phyloP scores from a whole-genome alignment of 345 rosid species.

The Barbarea vulgaris region DNA sequence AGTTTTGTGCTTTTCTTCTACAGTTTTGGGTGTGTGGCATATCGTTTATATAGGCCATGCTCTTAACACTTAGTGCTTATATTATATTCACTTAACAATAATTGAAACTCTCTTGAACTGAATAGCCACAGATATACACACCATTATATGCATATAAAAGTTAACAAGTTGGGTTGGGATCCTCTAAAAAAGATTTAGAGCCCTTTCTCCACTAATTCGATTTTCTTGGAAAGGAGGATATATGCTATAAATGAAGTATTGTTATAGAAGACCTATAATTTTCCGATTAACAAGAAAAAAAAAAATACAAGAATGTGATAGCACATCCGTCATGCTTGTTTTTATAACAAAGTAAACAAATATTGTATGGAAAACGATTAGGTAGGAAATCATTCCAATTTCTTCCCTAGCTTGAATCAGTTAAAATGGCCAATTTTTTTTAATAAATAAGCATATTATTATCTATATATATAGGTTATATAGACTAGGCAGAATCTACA shows the following conservation, averaged over 20 bases:
- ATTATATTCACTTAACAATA: slow-evolving; percentile 17
- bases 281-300: not conserved
- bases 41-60: slow-evolving; percentile 32
- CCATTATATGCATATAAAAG: not conserved
- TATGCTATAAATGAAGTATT: too few species aligned
- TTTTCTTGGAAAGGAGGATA: too few species aligned
- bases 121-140: not conserved
- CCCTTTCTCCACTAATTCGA: too few species aligned
- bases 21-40: slow-evolving; percentile 23
- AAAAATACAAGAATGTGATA: not conserved
- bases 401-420: not conserved
- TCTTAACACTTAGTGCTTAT: slow-evolving; percentile 18
- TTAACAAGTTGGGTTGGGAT: not conserved
- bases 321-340: not conserved
- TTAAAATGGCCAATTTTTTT: not conserved
- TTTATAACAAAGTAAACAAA: not conserved
- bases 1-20: not conserved
- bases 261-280: not conserved
- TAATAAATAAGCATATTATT: not conserved
- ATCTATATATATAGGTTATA: not conserved
- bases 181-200: not conserved
- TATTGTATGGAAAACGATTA: too few species aligned
- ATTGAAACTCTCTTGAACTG: not conserved
- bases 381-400: not conserved
- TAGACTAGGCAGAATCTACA: slow-evolving; percentile 9